These are phyloP conservation scores for Poronia punctata DNA, from an alignment of 495 filamentous ascomycete species.

Conservation along the genomic window DNA sequence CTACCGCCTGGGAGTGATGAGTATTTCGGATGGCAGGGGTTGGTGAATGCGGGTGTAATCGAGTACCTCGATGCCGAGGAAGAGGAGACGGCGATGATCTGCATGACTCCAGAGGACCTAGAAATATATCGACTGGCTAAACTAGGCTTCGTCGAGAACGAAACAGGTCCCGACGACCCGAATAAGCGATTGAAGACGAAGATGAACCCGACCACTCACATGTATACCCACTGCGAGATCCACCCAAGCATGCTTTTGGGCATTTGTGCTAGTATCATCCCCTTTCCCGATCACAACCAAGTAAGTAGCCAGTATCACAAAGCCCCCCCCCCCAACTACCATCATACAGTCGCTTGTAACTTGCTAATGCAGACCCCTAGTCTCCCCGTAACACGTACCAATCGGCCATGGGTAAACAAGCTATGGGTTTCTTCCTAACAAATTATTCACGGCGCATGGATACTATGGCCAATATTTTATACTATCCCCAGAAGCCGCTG, in stretches of 20 bases:
- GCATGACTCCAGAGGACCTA: constrained; percentile 95
- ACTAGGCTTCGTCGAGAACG: constrained; percentile 45
- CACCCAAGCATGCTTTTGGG: constrained; percentile 98
- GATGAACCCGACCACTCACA: constrained; percentile 72
- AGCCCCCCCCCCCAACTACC: too few relatives aligned
- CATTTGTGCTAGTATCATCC: constrained; percentile 97
- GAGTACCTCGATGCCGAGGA: constrained; percentile 98
- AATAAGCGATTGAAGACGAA: constrained; percentile 82
- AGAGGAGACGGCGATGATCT: constrained; percentile 97
- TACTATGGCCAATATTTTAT: constrained; percentile 98
- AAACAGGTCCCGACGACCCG: constrained; percentile 26
- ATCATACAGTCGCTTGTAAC: too few relatives aligned
- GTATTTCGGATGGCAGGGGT: constrained; percentile 79
- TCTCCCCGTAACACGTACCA: constrained; percentile 98
- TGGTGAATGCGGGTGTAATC: constrained; percentile 73
- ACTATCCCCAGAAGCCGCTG: constrained; percentile 96
- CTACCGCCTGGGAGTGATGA: constrained; percentile 51
- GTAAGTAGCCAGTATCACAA: constrained; percentile 29
- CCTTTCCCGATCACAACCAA: constrained; percentile 98
- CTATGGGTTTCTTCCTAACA: constrained; percentile 97
- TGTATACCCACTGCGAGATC: constrained; percentile 97
- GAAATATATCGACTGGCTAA: constrained; percentile 53
- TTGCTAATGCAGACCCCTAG: too few relatives aligned
- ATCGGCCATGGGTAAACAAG: constrained; percentile 99
- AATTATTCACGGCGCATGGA: constrained; percentile 97